Evolutionary conservation across 495 filamentous ascomycete genomes (phyloP).

Genomic region (Penicillium pancosmium): DNA sequence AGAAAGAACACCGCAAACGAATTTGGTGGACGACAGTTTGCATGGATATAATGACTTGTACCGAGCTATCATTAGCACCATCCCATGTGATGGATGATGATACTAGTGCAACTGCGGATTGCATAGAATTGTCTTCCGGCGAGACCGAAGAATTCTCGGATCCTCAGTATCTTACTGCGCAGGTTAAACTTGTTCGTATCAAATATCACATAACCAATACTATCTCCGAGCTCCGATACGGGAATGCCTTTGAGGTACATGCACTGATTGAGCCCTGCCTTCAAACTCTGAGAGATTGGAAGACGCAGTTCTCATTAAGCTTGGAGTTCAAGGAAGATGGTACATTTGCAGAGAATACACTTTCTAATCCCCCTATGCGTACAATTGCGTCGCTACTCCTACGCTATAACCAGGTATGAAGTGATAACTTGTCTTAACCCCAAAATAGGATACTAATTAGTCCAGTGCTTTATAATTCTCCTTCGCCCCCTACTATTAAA

Average conservation of each 20-base stretch:
- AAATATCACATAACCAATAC: background rate
- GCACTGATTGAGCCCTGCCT: background rate
- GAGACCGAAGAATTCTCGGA: slow-evolving; percentile 3
- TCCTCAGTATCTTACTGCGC: background rate
- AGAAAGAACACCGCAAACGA: slow-evolving; percentile 20
- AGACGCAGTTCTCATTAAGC: background rate
- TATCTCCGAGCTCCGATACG: background rate
- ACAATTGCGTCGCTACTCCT: background rate
- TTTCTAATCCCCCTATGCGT: slow-evolving; percentile 1
- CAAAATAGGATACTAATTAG: background rate
- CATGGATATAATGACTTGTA: slow-evolving; percentile 22
- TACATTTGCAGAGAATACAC: background rate
- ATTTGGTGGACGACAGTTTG: slow-evolving; percentile 22
- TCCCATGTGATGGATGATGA: background rate
- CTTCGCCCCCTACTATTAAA: slow-evolving; percentile 2
- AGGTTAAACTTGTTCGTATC: slow-evolving; percentile 3
- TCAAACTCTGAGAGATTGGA: background rate
- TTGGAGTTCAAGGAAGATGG: background rate
- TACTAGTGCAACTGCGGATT: slow-evolving; percentile 1
- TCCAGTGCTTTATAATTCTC: slow-evolving; percentile 4
- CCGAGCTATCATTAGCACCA: slow-evolving; percentile 10
- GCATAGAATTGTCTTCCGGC: background rate
- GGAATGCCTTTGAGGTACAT: background rate
- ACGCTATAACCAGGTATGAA: slow-evolving; percentile 7
- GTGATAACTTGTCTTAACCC: background rate